Evolutionary conservation across 192 early-diverging fungal species (phyloP).

Genomic region (Gorgonomyces haynaldii): DNA sequence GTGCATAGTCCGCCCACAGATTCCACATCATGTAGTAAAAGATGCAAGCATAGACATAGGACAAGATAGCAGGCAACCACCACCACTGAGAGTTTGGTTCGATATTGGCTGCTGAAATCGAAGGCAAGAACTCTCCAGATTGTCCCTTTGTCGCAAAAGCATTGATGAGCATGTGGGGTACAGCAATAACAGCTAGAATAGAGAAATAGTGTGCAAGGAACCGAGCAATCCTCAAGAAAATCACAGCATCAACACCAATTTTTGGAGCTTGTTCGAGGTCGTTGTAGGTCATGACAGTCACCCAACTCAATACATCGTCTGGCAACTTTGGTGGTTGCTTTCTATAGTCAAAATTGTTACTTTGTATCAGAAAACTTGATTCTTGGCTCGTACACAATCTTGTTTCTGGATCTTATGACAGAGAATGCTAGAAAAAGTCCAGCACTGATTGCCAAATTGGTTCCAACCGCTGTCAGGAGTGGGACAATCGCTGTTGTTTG

Average conservation of each 20-base stretch:
- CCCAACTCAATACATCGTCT: conserved; percentile 19
- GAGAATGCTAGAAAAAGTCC: conserved; percentile 29
- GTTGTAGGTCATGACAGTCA: conserved; percentile 17
- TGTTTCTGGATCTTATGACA: conserved; percentile 27
- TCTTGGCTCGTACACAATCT: conserved; percentile 31
- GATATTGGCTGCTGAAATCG: conserved; percentile 19
- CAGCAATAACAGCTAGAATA: conserved; percentile 10
- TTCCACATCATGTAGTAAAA: conserved; percentile 18
- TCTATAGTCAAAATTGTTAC: too few relatives aligned
- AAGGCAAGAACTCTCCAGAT: too few relatives aligned
- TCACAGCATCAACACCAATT: conserved; percentile 37
- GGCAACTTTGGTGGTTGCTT: conserved; percentile 22
- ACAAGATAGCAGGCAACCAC: conserved; percentile 21
- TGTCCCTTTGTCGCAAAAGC: conserved; percentile 10
- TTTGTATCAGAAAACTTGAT: conserved; percentile 20
- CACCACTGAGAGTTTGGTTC: conserved; percentile 15
- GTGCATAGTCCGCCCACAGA: conserved; percentile 21
- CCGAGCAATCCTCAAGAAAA: conserved; percentile 32
- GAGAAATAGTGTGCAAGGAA: conserved; percentile 20
- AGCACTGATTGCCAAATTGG: conserved; percentile 15
- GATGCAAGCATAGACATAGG: conserved; percentile 18
- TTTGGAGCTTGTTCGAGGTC: conserved; percentile 16
- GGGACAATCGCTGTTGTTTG: too few relatives aligned
- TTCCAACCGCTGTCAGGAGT: conserved; percentile 9
- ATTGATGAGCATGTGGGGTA: conserved; percentile 19